Evolutionary conservation across 441 rosid species (phyloP), one percentile per base, ranked within the genome.

Genomic region (Populus hybrid): DNA sequence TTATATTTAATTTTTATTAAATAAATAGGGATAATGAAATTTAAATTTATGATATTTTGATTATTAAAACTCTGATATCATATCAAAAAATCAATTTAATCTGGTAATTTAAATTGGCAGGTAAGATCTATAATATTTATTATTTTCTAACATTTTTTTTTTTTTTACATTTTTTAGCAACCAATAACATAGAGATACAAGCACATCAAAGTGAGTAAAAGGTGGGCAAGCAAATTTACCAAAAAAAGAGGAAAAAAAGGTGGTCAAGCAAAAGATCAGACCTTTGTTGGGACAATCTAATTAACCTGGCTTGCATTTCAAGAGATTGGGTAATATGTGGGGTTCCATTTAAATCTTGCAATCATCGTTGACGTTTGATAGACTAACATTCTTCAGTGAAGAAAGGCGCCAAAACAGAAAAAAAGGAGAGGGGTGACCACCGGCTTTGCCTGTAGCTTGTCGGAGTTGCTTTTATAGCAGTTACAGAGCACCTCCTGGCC

Each of bases 281-380:
- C 18, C 57, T 46, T 46, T 46, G 57, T 35, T 26, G 74, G 74
- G 75, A 28, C 75, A 63, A 70, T 38, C 75, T 46, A 4, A 18
- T 46, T 24, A 26, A 34, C 34, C 61, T 53, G 57, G 67, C 57
- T 69, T 69, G 34, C 26, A 34, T 21, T 14, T 53, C 26, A 76
- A 76, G 57, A 9, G 50, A 76, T 67, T 75, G 46, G 67, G 6
- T 69, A 11, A 9, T 40, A 23, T 76, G 63, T 67, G 57, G 72
- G 71, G 66, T 32, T 75, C 32, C 72, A 46, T 68, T 10, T 50
- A 16, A 67, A 67, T 42, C 28, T 21, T 66, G 18, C 38, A 4
- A 1, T 46, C 57, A 46, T 46, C 57, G 5, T 46, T 14, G 57
- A 46, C 53, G 53, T 46, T 46, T 46, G 18, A 12, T 12, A 12